Conservation (phyloP, 1,284 basidiomycete species). For the Puccinia hordei region DNA sequence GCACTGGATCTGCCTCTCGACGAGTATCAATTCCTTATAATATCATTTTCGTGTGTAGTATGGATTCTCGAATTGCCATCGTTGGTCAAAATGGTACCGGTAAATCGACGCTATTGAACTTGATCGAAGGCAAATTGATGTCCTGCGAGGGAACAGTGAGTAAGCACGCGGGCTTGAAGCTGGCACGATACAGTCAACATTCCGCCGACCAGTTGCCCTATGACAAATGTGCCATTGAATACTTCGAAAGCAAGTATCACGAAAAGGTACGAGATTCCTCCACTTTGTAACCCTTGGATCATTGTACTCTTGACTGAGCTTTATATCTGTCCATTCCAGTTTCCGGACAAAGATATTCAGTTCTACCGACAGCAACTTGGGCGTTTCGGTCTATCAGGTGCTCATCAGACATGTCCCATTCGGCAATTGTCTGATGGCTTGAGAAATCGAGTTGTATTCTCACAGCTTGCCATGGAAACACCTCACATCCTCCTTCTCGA, state of each 20-base stretch:
- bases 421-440: slow-evolving; percentile 92
- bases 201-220: slow-evolving; percentile 97
- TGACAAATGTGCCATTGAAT: slow-evolving; percentile 87
- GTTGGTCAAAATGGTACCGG: slow-evolving; percentile 98
- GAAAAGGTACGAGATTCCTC: slow-evolving; percentile 63
- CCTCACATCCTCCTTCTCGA: slow-evolving; percentile 60
- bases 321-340: slow-evolving; percentile 59
- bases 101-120: slow-evolving; percentile 93
- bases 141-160: slow-evolving; percentile 82
- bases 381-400: slow-evolving; percentile 89
- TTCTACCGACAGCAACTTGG: slow-evolving; percentile 94
- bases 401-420: slow-evolving; percentile 92
- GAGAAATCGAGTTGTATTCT: slow-evolving; percentile 73
- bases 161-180: slow-evolving; percentile 85
- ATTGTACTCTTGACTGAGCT: background rate
- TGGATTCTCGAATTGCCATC: slow-evolving; percentile 94
- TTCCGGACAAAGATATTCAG: slow-evolving; percentile 89
- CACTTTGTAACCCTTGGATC: background rate
- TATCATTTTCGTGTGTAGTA: slow-evolving; percentile 63
- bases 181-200: slow-evolving; percentile 98
- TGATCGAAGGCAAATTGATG: slow-evolving; percentile 82
- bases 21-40: background rate
- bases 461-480: slow-evolving; percentile 62
- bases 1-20: background rate
- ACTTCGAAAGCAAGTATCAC: slow-evolving; percentile 79